Evolutionary conservation across 768 basidiomycete genomes (phyloP).

Genomic region (Cubamyces lactineus): DNA sequence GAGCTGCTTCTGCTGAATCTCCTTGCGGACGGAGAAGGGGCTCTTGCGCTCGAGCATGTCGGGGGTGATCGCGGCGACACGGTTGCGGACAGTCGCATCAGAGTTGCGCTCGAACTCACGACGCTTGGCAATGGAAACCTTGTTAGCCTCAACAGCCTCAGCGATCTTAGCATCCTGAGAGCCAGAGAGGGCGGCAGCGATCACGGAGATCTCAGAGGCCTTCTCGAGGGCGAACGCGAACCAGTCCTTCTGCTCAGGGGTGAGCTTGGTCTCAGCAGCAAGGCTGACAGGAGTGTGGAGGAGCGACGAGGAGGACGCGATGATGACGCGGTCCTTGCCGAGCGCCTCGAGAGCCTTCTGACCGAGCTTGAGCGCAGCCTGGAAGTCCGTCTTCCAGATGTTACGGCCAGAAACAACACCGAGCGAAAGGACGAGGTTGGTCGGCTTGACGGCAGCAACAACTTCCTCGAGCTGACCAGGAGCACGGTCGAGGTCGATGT

Average conservation of each 20-base stretch:
- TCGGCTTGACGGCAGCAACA: constrained; percentile 81
- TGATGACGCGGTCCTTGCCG: constrained; percentile 85
- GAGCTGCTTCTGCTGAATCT: constrained; percentile 86
- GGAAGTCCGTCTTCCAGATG: constrained; percentile 98
- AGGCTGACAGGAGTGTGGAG: constrained; percentile 98
- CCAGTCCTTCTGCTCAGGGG: constrained; percentile 91
- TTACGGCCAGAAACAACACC: constrained; percentile 98
- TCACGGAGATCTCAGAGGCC: constrained; percentile 83
- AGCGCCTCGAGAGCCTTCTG: constrained; percentile 85
- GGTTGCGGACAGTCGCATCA: constrained; percentile 93
- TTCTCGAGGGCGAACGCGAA: constrained; percentile 99
- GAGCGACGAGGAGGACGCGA: constrained; percentile 96
- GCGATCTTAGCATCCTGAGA: constrained; percentile 76
- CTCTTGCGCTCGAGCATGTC: constrained; percentile 87
- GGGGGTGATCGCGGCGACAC: constrained; percentile 88
- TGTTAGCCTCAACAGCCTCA: constrained; percentile 86
- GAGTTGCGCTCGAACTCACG: constrained; percentile 93
- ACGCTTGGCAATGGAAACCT: constrained; percentile 86
- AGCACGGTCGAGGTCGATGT: constrained; percentile 96
- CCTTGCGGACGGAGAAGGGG: constrained; percentile 85
- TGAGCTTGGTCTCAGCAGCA: constrained; percentile 89
- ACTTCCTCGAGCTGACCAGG: constrained; percentile 86
- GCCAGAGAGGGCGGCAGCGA: constrained; percentile 84
- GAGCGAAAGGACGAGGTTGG: constrained; percentile 81
- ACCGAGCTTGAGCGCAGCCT: constrained; percentile 75